Conservation (phyloP, 257 asterid genomes). For the Nicotiana attenuata region DNA sequence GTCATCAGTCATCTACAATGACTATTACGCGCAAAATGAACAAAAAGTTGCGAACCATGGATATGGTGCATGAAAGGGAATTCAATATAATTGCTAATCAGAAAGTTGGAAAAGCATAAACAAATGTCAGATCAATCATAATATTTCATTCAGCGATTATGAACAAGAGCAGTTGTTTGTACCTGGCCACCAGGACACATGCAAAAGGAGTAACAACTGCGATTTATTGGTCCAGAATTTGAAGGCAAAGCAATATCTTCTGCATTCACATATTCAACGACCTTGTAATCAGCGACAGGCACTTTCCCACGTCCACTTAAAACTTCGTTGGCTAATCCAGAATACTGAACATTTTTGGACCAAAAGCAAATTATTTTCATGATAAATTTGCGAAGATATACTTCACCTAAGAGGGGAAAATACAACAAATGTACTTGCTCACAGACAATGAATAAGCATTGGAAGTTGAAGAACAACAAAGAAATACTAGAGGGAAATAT, state of each 20-base stretch:
- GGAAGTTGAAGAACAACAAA: background rate
- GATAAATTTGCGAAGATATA: background rate
- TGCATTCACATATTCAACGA: slow-evolving; percentile 52
- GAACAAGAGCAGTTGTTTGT: slow-evolving; percentile 2
- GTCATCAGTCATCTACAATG: background rate
- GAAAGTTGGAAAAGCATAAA: background rate
- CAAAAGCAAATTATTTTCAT: background rate
- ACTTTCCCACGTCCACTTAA: slow-evolving; percentile 81
- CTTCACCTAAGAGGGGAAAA: background rate
- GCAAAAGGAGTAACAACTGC: slow-evolving; percentile 94
- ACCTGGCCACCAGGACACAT: slow-evolving; percentile 99
- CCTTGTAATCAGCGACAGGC: slow-evolving; percentile 96
- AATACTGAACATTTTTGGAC: slow-evolving; percentile 48
- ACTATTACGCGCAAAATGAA: background rate
- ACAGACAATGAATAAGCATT: background rate
- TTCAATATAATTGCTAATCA: background rate
- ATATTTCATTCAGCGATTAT: background rate
- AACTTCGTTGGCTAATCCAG: slow-evolving; percentile 77
- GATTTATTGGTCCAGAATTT: slow-evolving; percentile 32
- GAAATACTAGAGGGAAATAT: background rate
- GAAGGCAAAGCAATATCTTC: slow-evolving; percentile 23
- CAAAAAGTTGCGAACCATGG: background rate
- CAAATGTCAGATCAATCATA: background rate
- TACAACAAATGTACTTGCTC: background rate
- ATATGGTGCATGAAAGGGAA: background rate